These are phyloP conservation scores for Mayamaea pseudoterrestris DNA, from an alignment of 108 stramenopile species.

Conservation along the genomic window DNA sequence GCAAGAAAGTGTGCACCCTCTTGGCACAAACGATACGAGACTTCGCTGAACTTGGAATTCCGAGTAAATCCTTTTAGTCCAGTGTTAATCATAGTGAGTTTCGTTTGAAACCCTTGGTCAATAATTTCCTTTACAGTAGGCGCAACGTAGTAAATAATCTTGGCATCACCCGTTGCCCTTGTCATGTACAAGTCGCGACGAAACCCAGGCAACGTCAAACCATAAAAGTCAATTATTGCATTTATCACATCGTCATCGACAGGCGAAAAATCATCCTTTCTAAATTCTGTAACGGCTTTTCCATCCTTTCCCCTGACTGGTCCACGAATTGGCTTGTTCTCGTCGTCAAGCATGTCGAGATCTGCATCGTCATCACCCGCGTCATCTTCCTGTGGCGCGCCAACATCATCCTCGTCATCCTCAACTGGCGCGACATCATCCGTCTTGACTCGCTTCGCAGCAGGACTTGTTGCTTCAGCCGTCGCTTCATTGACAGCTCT, in stretches of 20 bases:
- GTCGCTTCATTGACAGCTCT: constrained; percentile 1
- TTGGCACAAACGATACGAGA: constrained; percentile 54
- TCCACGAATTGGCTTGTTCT: no score
- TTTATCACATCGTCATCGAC: constrained; percentile 37
- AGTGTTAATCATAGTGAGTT: constrained; percentile 61
- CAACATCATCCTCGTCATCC: constrained; percentile 8
- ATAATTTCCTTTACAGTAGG: constrained; percentile 56
- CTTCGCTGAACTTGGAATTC: constrained; percentile 40
- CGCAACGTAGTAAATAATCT: constrained; percentile 65
- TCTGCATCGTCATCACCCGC: constrained; percentile 10
- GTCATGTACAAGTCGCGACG: constrained; percentile 57
- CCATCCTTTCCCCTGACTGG: constrained; percentile 19
- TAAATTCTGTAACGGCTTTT: constrained; percentile 28
- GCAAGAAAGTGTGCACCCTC: constrained; percentile 68
- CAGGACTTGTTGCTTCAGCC: not conserved
- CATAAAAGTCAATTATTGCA: constrained; percentile 58
- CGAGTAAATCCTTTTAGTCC: constrained; percentile 69
- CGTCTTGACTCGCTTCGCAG: not conserved
- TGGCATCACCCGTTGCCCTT: constrained; percentile 55
- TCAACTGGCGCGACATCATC: constrained; percentile 5
- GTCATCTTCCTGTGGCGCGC: constrained; percentile 9
- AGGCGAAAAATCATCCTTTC: constrained; percentile 60
- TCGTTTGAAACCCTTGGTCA: constrained; percentile 55
- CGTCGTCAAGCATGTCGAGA: constrained; percentile 6
- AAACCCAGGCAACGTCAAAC: constrained; percentile 41